These are phyloP conservation scores for Lumnitzera racemosa DNA, from an alignment of 345 rosid species.

Conservation along the genomic window DNA sequence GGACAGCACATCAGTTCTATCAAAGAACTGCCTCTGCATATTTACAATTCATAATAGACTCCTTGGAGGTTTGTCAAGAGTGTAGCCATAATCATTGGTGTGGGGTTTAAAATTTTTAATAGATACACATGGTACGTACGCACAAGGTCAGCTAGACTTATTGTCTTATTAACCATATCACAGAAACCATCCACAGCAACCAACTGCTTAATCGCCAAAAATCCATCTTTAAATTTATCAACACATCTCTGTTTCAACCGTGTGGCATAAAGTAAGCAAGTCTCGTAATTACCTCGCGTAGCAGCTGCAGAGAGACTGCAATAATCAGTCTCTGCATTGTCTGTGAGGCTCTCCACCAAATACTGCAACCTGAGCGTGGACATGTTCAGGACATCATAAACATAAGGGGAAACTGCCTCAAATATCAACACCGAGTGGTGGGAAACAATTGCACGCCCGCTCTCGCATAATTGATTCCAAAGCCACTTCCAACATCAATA, in stretches of 20 bases:
- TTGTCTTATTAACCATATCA: slow-evolving; percentile 48
- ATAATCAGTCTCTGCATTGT: slow-evolving; percentile 60
- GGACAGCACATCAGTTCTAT: too few species aligned
- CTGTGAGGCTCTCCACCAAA: slow-evolving; percentile 45
- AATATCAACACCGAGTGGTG: slow-evolving; percentile 82
- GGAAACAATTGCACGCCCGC: slow-evolving; percentile 89
- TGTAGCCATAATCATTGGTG: too few species aligned
- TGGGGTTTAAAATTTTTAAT: too few species aligned
- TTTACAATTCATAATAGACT: too few species aligned
- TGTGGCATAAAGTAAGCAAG: slow-evolving; percentile 61
- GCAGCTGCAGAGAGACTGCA: slow-evolving; percentile 43
- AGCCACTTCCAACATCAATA: slow-evolving; percentile 79
- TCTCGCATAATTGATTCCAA: slow-evolving; percentile 88
- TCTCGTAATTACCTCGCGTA: slow-evolving; percentile 52
- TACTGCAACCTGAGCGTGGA: slow-evolving; percentile 37
- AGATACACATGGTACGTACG: slow-evolving; percentile 76
- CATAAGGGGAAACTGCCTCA: slow-evolving; percentile 56
- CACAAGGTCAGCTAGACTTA: slow-evolving; percentile 45
- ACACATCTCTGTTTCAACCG: slow-evolving; percentile 76
- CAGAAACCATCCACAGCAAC: slow-evolving; percentile 85
- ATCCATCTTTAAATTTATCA: slow-evolving; percentile 78
- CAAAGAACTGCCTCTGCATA: too few species aligned
- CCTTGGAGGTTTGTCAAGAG: too few species aligned
- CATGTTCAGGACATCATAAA: slow-evolving; percentile 16
- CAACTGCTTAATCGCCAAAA: slow-evolving; percentile 62